Conservation (phyloP, 169 alveolate genomes). For the Besnoitia besnoiti region DNA sequence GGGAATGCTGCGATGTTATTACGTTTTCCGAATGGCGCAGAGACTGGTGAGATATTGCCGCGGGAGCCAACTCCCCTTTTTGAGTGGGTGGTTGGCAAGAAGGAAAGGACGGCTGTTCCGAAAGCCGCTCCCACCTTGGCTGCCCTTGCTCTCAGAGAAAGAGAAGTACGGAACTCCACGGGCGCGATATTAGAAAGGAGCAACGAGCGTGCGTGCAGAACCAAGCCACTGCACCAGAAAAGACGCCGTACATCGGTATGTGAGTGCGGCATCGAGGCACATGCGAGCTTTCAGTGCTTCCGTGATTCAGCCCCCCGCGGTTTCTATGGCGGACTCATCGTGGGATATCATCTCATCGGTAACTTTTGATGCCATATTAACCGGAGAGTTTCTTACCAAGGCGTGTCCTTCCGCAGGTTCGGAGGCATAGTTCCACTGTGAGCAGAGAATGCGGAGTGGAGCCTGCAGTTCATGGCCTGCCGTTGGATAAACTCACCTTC, state of each 20-base stretch:
- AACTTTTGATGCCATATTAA: not conserved
- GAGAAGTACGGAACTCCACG: not conserved
- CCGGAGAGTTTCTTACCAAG: not conserved
- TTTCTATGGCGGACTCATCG: constrained; percentile 61
- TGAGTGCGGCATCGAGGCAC: not conserved
- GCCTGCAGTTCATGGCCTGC: not conserved
- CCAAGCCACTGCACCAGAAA: not conserved
- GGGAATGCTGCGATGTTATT: no score
- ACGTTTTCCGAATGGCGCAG: not conserved
- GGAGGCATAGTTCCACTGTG: not conserved
- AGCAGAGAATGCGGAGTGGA: not conserved
- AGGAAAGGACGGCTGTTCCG: not conserved
- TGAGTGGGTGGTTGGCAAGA: not conserved
- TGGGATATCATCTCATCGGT: constrained; percentile 56
- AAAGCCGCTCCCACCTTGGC: not conserved
- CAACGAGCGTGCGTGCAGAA: not conserved
- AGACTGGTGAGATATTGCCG: constrained; percentile 58
- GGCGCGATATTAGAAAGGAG: no score
- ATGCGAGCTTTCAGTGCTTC: not conserved
- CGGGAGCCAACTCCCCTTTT: constrained; percentile 19
- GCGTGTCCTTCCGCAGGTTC: not conserved
- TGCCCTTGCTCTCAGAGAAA: not conserved
- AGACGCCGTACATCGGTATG: constrained; percentile 37
- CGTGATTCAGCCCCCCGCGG: constrained; percentile 54
- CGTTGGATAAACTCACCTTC: no score